These are phyloP conservation scores for Scytalidium sp. DNA, from an alignment of 2,329 filamentous ascomycete genomes.

Conservation along the genomic window DNA sequence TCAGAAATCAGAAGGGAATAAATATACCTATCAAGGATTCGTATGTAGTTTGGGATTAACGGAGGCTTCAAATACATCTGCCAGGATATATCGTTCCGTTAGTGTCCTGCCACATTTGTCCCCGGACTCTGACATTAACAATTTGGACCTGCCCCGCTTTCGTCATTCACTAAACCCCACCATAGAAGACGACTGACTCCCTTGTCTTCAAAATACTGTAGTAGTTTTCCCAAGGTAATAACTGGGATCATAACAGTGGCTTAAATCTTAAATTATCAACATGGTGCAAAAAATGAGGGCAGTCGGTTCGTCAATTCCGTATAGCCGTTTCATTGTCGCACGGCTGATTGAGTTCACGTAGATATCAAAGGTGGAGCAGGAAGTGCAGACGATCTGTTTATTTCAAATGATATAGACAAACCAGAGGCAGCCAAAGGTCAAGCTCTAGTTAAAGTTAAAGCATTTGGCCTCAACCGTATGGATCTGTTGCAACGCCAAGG, in stretches of 20 bases:
- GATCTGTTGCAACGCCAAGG: slow-evolving; percentile 75
- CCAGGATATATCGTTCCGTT: too few species aligned
- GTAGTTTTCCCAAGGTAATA: neutral
- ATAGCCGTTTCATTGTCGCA: neutral
- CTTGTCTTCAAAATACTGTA: neutral
- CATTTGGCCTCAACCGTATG: slow-evolving; percentile 86
- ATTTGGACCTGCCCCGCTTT: neutral
- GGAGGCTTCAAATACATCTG: too few species aligned
- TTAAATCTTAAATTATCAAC: neutral
- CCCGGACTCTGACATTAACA: neutral
- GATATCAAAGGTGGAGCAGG: slow-evolving; percentile 55
- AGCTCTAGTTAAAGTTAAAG: slow-evolving; percentile 78
- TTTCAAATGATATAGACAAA: slow-evolving; percentile 51
- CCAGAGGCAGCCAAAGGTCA: slow-evolving; percentile 55
- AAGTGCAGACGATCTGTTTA: slow-evolving; percentile 54
- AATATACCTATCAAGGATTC: too few species aligned
- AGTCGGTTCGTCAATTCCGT: slow-evolving; percentile 18
- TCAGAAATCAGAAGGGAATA: too few species aligned
- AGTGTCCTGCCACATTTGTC: too few species aligned
- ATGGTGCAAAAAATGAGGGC: slow-evolving; percentile 26
- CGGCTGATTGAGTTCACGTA: slow-evolving; percentile 7
- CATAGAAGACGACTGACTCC: neutral
- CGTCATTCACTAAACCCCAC: neutral
- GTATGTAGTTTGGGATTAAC: too few species aligned
- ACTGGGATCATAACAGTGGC: neutral